phyloP scores from a whole-genome alignment of 2,329 filamentous ascomycete genomes.

The Emmonsiellopsis sp. region DNA sequence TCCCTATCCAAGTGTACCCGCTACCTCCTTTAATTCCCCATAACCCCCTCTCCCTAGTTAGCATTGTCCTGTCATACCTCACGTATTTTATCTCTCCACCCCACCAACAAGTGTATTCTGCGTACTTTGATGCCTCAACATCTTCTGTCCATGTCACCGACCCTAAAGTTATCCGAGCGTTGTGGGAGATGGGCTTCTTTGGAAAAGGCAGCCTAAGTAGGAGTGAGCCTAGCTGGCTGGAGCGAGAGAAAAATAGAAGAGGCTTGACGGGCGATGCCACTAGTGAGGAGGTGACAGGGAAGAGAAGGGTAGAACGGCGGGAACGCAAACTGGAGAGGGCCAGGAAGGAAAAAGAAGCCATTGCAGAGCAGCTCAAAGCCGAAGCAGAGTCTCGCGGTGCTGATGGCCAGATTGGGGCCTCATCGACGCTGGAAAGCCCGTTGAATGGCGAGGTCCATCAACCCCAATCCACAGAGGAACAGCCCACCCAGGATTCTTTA shows the following conservation, averaged over 20 bases:
- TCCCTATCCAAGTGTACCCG: slow-evolving; percentile 72
- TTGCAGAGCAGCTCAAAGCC: slow-evolving; percentile 59
- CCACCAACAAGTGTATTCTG: slow-evolving; percentile 56
- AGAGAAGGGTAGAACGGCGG: slow-evolving; percentile 68
- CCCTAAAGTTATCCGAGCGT: slow-evolving; percentile 59
- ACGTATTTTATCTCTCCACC: slow-evolving; percentile 60
- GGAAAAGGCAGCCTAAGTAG: slow-evolving; percentile 88
- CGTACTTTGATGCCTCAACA: slow-evolving; percentile 71
- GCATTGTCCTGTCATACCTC: slow-evolving; percentile 68
- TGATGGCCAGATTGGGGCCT: background rate
- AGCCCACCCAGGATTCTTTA: background rate
- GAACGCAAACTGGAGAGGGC: slow-evolving; percentile 86
- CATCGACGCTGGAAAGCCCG: background rate
- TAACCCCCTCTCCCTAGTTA: slow-evolving; percentile 80
- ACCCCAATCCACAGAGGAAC: background rate
- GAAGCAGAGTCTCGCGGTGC: slow-evolving; percentile 32
- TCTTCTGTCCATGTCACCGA: slow-evolving; percentile 79
- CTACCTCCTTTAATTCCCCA: slow-evolving; percentile 82
- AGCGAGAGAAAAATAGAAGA: slow-evolving; percentile 64
- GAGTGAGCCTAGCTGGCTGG: slow-evolving; percentile 90
- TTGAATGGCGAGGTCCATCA: background rate
- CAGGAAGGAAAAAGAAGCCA: slow-evolving; percentile 72
- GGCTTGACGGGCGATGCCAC: slow-evolving; percentile 58
- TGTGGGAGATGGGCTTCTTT: slow-evolving; percentile 98
- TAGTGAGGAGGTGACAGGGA: slow-evolving; percentile 70